Evolutionary conservation across 805 yeast species (phyloP), one percentile per base, ranked within the genome.

Genomic region (Candida orba): DNA sequence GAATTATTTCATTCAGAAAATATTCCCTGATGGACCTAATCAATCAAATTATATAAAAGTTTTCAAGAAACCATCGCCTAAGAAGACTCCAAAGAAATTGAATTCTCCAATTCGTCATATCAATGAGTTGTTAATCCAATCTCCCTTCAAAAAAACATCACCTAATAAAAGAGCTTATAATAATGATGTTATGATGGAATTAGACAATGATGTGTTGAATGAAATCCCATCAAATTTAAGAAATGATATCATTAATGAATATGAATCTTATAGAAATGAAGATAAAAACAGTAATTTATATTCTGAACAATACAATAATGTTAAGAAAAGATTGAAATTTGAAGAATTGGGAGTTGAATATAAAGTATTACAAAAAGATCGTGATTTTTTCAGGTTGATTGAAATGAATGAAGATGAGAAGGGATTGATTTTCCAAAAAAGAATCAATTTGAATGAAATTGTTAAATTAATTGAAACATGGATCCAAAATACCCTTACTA

Each of bases 391-490:
- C 22, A n/a, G 9, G 9, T 14, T 38, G 10, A 6, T 15, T 4
- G 39, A 22, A 12, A 39, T 38, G 10, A 6, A 9, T 4, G 39
- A 22, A 12, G 40, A 22, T 12, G 40, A 36, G 13, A 46, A 24
- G 8, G 29, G 20, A 14, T 15, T 23, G 15, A 38, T 37, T 13
- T 38, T 38, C 20, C 37, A 25, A 35, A 42, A 18, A 17, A 24
- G 22, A 37, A 22, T 3, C 6, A 52, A 62, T 6, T 58, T 65
- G n/a, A 59, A 55, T n/a, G 64, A 64, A n/a, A 58, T 73, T 7
- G 50, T 61, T n/a, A 22, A 47, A 8, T 37, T 65, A 25, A 37
- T 71, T n/a, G 52, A 51, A 8, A 39, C 50, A 3, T 73, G 78
- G 78, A 52, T 71, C 1, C 49, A 46, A 8, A 51, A 50, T n/a